Evolutionary conservation across 73 alveolate genomes (phyloP).

Genomic region (Paraurostyla sp.): DNA sequence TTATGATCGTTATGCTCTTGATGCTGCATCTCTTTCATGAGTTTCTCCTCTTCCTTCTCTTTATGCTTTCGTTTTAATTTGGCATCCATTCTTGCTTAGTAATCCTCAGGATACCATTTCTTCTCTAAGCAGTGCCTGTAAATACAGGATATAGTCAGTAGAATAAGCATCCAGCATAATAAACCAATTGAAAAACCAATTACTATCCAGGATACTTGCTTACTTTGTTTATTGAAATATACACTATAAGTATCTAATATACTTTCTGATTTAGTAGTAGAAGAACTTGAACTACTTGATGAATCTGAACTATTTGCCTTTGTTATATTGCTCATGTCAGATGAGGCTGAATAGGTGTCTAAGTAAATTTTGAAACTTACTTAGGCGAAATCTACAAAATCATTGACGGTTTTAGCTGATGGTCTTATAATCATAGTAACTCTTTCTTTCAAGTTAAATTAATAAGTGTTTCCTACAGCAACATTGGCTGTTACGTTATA

Average conservation of each 20-base stretch:
- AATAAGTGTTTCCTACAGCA: neutral
- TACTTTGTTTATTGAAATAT: constrained; percentile 24
- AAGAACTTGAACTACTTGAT: neutral
- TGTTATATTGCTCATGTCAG: neutral
- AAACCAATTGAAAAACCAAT: neutral
- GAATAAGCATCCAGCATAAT: constrained; percentile 14
- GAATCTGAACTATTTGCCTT: neutral
- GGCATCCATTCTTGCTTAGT: neutral
- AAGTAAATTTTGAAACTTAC: constrained; percentile 13
- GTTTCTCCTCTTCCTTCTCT: constrained; percentile 24
- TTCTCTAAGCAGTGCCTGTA: constrained; percentile 20
- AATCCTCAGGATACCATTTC: neutral
- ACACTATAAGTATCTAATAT: constrained; percentile 42
- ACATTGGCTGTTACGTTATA: neutral
- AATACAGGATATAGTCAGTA: neutral
- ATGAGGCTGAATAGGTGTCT: neutral
- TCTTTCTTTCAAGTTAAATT: constrained; percentile 13
- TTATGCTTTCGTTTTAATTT: neutral
- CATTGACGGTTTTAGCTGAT: neutral
- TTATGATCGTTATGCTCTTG: constrained; percentile 3
- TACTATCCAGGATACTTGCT: constrained; percentile 20
- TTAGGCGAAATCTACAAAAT: constrained; percentile 22
- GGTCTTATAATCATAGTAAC: constrained; percentile 1
- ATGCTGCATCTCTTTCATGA: constrained; percentile 5
- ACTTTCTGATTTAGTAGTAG: neutral